Percentiles rank a stretch among this genome's conserved stretches.
Evolutionary conservation across 2,329 filamentous ascomycete genomes (phyloP).

Genomic region (Dactylellina cionopaga): DNA sequence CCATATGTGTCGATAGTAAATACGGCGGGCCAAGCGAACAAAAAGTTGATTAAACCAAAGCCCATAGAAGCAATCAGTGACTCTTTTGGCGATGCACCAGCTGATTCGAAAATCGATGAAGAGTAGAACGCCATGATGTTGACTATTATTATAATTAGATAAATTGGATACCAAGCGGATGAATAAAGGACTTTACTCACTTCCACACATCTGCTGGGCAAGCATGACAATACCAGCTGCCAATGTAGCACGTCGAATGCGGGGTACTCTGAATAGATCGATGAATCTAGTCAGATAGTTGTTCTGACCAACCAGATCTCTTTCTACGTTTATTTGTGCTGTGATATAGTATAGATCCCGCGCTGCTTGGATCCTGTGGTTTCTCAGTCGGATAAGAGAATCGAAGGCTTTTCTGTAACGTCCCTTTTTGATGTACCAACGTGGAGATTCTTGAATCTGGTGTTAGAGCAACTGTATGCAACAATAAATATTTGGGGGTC

Average conservation of each 20-base stretch:
- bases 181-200: slow-evolving; percentile 19
- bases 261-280: slow-evolving; percentile 75
- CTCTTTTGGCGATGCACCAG: slow-evolving; percentile 67
- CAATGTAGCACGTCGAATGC: slow-evolving; percentile 76
- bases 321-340: slow-evolving; percentile 65
- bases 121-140: slow-evolving; percentile 83
- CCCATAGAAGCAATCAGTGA: slow-evolving; percentile 73
- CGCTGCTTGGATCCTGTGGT: slow-evolving; percentile 70
- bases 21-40: slow-evolving; percentile 73
- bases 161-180: slow-evolving; percentile 60
- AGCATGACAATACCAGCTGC: slow-evolving; percentile 84
- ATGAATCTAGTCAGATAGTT: slow-evolving; percentile 72
- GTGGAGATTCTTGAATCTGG: slow-evolving; percentile 58
- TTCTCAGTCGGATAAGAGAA: slow-evolving; percentile 69
- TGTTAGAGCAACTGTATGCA: slow-evolving; percentile 17
- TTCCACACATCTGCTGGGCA: slow-evolving; percentile 71
- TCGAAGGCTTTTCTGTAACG: slow-evolving; percentile 70
- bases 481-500: not conserved
- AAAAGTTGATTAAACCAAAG: slow-evolving; percentile 73
- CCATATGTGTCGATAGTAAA: slow-evolving; percentile 75
- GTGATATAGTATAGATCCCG: slow-evolving; percentile 72
- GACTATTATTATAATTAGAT: slow-evolving; percentile 60
- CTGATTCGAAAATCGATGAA: slow-evolving; percentile 70
- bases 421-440: slow-evolving; percentile 75
- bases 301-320: slow-evolving; percentile 61